A percentile compares a stretch with the other conserved stretches of the same genome.
These are phyloP conservation scores for Solanum hybrid DNA, from an alignment of 305 asterid species.

Conservation along the genomic window DNA sequence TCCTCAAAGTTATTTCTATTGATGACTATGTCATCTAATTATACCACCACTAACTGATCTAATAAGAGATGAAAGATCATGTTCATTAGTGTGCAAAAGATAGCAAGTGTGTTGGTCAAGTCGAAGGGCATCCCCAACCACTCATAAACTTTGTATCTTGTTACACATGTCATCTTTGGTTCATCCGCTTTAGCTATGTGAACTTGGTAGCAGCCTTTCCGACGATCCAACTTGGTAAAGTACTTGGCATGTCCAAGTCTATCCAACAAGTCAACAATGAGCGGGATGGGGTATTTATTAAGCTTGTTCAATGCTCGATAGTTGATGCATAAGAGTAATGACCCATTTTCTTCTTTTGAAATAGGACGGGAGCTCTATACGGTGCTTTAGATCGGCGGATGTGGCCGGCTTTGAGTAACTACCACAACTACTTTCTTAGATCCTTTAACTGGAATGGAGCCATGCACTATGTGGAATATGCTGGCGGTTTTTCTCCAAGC, in stretches of 20 bases:
- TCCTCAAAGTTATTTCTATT: neutral
- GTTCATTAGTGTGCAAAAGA: neutral
- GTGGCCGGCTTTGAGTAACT: neutral
- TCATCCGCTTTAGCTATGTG: too few relatives aligned
- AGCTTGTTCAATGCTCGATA: neutral
- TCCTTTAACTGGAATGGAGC: neutral
- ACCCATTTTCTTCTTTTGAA: neutral
- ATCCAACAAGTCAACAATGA: neutral
- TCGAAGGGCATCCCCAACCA: neutral
- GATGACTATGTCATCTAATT: too few relatives aligned
- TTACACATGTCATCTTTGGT: neutral
- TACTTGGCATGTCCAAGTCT: neutral
- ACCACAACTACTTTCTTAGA: neutral
- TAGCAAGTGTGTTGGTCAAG: neutral
- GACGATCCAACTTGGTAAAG: neutral
- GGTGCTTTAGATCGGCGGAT: neutral
- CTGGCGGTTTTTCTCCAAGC: fast-evolving
- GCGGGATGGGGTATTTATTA: neutral
- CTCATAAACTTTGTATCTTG: neutral
- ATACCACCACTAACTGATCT: neutral
- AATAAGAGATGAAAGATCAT: neutral
- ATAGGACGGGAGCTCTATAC: neutral
- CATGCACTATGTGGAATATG: too few relatives aligned
- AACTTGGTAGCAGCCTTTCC: neutral
- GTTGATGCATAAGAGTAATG: neutral